Percentiles rank a stretch among this genome's conserved stretches.
Evolutionary conservation across 1,284 basidiomycete species (phyloP).

Genomic region (Sanghuangporus weigelae): DNA sequence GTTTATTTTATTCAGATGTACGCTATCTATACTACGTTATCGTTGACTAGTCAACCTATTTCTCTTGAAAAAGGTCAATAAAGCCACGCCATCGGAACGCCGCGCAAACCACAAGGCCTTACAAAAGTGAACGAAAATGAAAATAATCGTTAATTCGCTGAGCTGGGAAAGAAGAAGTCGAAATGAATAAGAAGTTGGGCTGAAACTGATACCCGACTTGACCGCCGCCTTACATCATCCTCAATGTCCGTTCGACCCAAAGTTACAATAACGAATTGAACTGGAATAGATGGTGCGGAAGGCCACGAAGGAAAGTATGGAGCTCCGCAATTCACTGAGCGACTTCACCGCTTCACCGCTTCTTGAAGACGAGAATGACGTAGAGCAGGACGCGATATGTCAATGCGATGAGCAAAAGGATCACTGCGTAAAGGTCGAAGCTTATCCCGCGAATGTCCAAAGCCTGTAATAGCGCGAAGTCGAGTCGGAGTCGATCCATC

Average conservation of each 20-base stretch:
- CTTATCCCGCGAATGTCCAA: conserved; percentile 20
- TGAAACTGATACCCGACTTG: background rate
- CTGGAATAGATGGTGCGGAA: background rate
- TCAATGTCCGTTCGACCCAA: background rate
- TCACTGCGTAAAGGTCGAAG: conserved; percentile 19
- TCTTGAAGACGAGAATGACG: conserved; percentile 20
- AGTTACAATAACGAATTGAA: background rate
- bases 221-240: background rate
- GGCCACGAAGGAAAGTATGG: background rate
- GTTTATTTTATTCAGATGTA: too few relatives aligned
- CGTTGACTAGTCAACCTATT: too few relatives aligned
- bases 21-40: too few relatives aligned
- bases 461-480: conserved; percentile 5
- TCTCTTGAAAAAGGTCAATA: too few relatives aligned
- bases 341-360: conserved; percentile 15
- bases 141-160: too few relatives aligned
- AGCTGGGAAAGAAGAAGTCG: too few relatives aligned
- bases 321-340: background rate
- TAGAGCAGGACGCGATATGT: conserved; percentile 20
- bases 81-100: too few relatives aligned
- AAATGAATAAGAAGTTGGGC: too few relatives aligned
- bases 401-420: conserved; percentile 21
- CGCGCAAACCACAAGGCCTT: too few relatives aligned
- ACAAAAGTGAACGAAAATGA: too few relatives aligned
- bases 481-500: background rate